These are phyloP conservation scores for Kodamaea neixiangensis DNA, from an alignment of 805 yeast genomes.

Conservation along the genomic window DNA sequence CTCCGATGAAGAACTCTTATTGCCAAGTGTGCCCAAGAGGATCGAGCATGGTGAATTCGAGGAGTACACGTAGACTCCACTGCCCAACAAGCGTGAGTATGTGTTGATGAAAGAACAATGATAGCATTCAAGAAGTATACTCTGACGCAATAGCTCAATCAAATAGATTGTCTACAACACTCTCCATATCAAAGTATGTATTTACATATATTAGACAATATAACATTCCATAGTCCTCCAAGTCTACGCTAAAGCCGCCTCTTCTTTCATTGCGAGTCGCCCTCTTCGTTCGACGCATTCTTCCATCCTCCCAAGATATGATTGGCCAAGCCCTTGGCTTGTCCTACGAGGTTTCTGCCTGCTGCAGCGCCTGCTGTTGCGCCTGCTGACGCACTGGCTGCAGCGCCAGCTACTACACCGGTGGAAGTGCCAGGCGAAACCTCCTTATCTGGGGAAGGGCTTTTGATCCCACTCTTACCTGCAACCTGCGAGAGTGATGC, in stretches of 20 bases:
- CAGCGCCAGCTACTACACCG: background rate
- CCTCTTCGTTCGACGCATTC: conserved; percentile 10
- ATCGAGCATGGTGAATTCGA: no score
- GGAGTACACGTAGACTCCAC: no score
- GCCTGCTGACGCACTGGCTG: conserved; percentile 1
- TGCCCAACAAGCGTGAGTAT: no score
- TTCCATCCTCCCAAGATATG: conserved; percentile 33
- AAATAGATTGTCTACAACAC: background rate
- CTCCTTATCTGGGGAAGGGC: conserved; percentile 27
- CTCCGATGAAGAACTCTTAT: no score
- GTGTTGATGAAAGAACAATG: no score
- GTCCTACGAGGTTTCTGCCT: conserved; percentile 29
- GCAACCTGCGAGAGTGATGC: conserved; percentile 55
- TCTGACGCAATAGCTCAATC: no score
- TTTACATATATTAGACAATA: conserved; percentile 4
- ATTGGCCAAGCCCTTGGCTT: conserved; percentile 39
- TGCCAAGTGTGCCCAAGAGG: no score
- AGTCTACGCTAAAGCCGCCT: background rate
- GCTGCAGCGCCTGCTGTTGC: background rate
- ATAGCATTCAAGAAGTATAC: no score
- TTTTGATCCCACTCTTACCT: conserved; percentile 40
- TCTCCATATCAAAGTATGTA: conserved; percentile 1
- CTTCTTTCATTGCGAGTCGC: conserved; percentile 5
- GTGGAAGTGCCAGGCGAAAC: background rate
- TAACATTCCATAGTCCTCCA: background rate